A percentile compares a stretch with the other conserved stretches of the same genome.
Conservation (phyloP, 2,329 filamentous ascomycete species). For the Fragosphaeria purpurea region DNA sequence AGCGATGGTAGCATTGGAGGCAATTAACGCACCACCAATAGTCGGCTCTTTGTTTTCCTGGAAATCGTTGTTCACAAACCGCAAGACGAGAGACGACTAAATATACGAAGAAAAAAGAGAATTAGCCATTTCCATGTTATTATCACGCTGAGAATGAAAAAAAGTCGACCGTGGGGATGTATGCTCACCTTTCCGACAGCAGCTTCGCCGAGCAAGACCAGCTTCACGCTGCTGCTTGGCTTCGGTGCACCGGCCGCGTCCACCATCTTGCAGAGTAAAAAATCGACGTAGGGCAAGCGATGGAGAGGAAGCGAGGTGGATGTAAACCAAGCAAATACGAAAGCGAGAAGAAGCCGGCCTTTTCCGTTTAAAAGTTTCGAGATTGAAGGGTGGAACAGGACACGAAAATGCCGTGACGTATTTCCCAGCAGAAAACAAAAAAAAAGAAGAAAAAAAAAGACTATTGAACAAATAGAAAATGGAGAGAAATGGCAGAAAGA, state of each 20-base stretch:
- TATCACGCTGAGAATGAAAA: too few species aligned
- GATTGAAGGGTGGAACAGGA: too few species aligned
- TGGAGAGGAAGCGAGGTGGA: not conserved
- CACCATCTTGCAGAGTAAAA: conserved; percentile 43
- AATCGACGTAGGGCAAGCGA: not conserved
- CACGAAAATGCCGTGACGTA: too few species aligned
- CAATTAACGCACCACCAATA: conserved; percentile 67
- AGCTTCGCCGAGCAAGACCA: conserved; percentile 92
- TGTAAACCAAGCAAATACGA: too few species aligned
- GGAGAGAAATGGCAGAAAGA: too few species aligned
- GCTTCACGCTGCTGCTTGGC: conserved; percentile 99
- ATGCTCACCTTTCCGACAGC: conserved; percentile 85
- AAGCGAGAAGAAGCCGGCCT: conserved; percentile 3
- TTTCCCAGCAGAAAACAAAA: too few species aligned
- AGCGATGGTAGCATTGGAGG: not conserved
- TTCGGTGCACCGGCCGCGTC: conserved; percentile 62
- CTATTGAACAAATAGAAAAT: too few species aligned
- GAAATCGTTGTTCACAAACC: conserved; percentile 99
- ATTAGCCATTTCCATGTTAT: not conserved
- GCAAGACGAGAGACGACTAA: conserved; percentile 90
- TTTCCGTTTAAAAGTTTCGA: not conserved
- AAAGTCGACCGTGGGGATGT: too few species aligned
- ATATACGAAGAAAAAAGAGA: not conserved
- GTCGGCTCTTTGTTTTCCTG: conserved; percentile 99
- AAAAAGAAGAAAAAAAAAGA: too few species aligned